These are phyloP conservation scores for Acanthamoeba royreba DNA, from an alignment of 208 protist genomes.

Conservation along the genomic window DNA sequence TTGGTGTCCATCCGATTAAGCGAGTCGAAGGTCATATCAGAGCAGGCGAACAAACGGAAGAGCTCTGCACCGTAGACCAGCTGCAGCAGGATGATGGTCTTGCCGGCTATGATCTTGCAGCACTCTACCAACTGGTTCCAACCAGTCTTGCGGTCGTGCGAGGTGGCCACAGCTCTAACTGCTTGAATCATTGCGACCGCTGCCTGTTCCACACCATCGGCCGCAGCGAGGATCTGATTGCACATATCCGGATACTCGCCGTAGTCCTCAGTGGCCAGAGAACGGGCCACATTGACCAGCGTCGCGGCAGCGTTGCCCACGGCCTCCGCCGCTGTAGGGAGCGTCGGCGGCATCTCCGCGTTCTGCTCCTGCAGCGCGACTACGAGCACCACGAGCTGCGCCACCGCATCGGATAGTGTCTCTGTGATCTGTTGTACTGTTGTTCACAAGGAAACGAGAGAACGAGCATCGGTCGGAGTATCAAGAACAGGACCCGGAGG, in stretches of 20 bases:
- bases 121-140: constrained; percentile 37
- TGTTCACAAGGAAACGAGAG: no score
- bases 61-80: constrained; percentile 42
- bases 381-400: constrained; percentile 43
- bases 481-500: no score
- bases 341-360: background rate
- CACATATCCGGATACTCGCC: constrained; percentile 15
- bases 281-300: background rate
- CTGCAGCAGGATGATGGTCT: constrained; percentile 50
- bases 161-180: background rate
- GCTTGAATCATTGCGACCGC: background rate
- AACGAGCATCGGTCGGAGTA: no score
- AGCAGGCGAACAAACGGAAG: constrained; percentile 1
- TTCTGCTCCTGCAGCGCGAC: constrained; percentile 48
- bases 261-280: constrained; percentile 31
- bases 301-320: background rate
- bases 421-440: constrained; percentile 52
- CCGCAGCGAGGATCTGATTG: background rate
- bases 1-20: background rate
- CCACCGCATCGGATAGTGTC: constrained; percentile 33
- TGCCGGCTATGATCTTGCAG: constrained; percentile 44
- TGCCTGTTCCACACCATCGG: constrained; percentile 35
- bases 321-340: background rate
- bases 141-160: background rate
- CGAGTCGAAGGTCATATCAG: background rate